phyloP scores from a whole-genome alignment of 441 rosid species.

The Metrosideros polymorpha region DNA sequence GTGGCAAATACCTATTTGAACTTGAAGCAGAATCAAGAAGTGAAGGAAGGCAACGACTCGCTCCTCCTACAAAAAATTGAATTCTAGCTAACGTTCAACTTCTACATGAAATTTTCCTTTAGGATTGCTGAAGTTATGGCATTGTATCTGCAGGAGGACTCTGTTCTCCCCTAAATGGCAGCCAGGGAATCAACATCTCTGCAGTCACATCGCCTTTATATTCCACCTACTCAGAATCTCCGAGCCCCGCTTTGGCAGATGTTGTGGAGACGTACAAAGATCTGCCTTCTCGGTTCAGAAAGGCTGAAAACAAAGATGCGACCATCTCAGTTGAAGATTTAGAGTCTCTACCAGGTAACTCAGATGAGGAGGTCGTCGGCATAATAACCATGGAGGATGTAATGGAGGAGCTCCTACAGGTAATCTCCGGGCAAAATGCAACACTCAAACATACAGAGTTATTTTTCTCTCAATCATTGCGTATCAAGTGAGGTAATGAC shows the following conservation, averaged over 20 bases:
- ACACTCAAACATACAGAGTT: not conserved
- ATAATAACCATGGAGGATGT: slow-evolving; percentile 9
- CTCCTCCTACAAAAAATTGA: not conserved
- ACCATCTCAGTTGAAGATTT: not conserved
- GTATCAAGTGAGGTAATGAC: not conserved
- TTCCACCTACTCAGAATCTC: not conserved
- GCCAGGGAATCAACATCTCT: not conserved
- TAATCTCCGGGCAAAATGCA: not conserved
- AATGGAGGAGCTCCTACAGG: slow-evolving; percentile 11
- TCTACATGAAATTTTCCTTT: not conserved
- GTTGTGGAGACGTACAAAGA: not conserved
- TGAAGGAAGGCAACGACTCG: not conserved
- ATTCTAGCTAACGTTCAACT: not conserved
- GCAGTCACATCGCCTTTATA: not conserved
- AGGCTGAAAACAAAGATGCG: not conserved
- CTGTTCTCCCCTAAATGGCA: not conserved
- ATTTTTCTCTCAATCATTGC: not conserved
- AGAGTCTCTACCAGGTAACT: not conserved
- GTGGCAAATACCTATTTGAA: not conserved
- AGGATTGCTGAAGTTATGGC: not conserved
- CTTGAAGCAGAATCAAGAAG: not conserved
- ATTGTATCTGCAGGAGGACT: not conserved
- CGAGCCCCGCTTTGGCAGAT: not conserved
- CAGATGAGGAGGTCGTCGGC: slow-evolving; percentile 1
- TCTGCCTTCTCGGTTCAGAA: not conserved